A percentile compares a stretch with the other conserved stretches of the same genome.
Conservation (phyloP, 2,329 filamentous ascomycete species). For the Albifimbria verrucaria region DNA sequence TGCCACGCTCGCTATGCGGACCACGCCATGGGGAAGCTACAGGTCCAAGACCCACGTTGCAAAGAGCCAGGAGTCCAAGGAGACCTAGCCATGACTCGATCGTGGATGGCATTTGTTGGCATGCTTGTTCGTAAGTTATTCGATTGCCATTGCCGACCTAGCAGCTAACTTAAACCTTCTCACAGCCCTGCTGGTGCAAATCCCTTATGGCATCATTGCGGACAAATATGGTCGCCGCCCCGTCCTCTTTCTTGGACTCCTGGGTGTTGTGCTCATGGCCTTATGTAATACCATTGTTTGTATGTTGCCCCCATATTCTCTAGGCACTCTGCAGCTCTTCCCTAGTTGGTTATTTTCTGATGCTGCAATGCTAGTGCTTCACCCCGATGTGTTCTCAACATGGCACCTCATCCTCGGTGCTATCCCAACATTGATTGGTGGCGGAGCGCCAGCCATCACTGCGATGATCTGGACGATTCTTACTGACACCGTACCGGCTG, state of each 20-base stretch:
- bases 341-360: too few relatives aligned
- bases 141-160: too few relatives aligned
- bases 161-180: neutral
- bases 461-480: slow-evolving; percentile 45
- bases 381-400: slow-evolving; percentile 33
- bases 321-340: neutral
- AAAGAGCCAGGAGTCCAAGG: slow-evolving; percentile 48
- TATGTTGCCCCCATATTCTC: slow-evolving; percentile 9
- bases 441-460: slow-evolving; percentile 31
- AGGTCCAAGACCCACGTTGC: slow-evolving; percentile 40
- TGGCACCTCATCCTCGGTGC: slow-evolving; percentile 33
- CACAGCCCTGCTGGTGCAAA: slow-evolving; percentile 37
- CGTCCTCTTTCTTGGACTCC: slow-evolving; percentile 33
- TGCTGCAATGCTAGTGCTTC: slow-evolving; percentile 31
- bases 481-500: slow-evolving; percentile 37
- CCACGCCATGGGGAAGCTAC: slow-evolving; percentile 24
- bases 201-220: slow-evolving; percentile 44
- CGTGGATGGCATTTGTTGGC: slow-evolving; percentile 42
- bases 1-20: slow-evolving; percentile 47
- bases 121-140: slow-evolving; percentile 31
- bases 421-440: slow-evolving; percentile 37
- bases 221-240: slow-evolving; percentile 43
- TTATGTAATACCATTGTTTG: neutral
- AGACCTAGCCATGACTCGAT: slow-evolving; percentile 49
- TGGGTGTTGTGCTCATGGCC: slow-evolving; percentile 22